phyloP scores from a whole-genome alignment of 768 basidiomycete species.

The Trametes coccinea region DNA sequence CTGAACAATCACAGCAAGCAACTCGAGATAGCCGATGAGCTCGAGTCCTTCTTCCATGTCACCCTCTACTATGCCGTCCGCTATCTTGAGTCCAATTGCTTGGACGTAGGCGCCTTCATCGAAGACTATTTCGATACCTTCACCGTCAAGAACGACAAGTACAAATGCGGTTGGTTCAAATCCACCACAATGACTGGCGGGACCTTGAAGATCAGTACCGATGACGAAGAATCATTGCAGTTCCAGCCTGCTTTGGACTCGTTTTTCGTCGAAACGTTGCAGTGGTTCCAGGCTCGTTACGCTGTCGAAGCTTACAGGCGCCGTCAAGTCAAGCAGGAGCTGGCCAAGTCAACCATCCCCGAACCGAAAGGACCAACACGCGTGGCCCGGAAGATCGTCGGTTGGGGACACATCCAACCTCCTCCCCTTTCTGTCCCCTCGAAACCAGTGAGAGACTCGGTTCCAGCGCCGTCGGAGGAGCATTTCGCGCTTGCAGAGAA shows the following conservation, averaged over 20 bases:
- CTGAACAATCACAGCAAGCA: slow-evolving; percentile 14
- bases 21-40: slow-evolving; percentile 18
- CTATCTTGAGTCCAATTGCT: not conserved
- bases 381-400: no score
- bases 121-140: slow-evolving; percentile 1
- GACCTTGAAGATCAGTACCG: not conserved
- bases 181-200: not conserved
- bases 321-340: no score
- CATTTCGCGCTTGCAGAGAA: no score
- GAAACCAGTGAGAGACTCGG: no score
- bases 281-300: slow-evolving; percentile 6
- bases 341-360: no score
- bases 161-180: not conserved
- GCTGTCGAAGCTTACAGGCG: not conserved
- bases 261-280: not conserved
- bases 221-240: not conserved
- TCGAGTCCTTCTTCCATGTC: slow-evolving; percentile 25
- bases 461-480: no score
- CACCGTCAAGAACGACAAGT: not conserved
- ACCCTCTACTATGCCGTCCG: not conserved
- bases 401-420: no score
- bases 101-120: not conserved
- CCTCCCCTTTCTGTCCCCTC: no score
- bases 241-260: not conserved
- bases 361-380: no score